Percentiles rank a stretch among this genome's conserved stretches.
phyloP scores from a whole-genome alignment of 1,284 basidiomycete species.

The Pseudozyma pruni region DNA sequence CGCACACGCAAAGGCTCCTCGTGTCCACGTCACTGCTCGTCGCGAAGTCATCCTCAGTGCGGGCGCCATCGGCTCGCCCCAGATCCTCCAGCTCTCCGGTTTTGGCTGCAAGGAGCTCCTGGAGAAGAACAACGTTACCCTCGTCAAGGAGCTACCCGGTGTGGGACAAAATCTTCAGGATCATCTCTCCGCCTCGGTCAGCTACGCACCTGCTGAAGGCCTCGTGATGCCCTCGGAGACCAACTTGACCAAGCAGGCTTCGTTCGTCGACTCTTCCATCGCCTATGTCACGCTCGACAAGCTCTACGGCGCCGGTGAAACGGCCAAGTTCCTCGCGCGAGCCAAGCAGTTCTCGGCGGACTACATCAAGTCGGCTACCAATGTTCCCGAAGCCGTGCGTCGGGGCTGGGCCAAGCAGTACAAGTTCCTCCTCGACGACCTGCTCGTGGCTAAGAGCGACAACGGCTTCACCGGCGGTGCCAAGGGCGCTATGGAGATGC shows the following conservation, averaged over 20 bases:
- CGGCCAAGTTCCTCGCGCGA: slow-evolving; percentile 29
- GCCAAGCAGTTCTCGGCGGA: slow-evolving; percentile 28
- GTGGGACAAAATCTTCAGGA: slow-evolving; percentile 73
- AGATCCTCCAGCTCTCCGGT: slow-evolving; percentile 72
- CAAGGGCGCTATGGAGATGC: slow-evolving; percentile 55
- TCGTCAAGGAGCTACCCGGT: slow-evolving; percentile 70
- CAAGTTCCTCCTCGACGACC: slow-evolving; percentile 39
- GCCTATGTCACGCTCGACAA: slow-evolving; percentile 56
- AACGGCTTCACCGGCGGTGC: slow-evolving; percentile 34
- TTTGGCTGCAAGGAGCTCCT: slow-evolving; percentile 71
- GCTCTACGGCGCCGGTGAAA: slow-evolving; percentile 47
- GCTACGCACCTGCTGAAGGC: slow-evolving; percentile 36
- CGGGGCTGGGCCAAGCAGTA: slow-evolving; percentile 51
- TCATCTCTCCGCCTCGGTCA: slow-evolving; percentile 64
- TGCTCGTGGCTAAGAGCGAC: slow-evolving; percentile 23
- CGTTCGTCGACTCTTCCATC: slow-evolving; percentile 56
- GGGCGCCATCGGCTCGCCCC: slow-evolving; percentile 69
- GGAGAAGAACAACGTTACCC: slow-evolving; percentile 68
- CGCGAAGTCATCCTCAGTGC: slow-evolving; percentile 62
- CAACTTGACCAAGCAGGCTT: slow-evolving; percentile 40
- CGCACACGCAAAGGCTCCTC: slow-evolving; percentile 20
- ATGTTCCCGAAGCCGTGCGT: slow-evolving; percentile 37
- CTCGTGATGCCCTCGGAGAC: slow-evolving; percentile 30
- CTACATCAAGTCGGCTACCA: slow-evolving; percentile 44
- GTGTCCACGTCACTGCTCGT: slow-evolving; percentile 52